phyloP scores from a whole-genome alignment of 192 early-diverging fungal genomes.

The Backusella tuberculispora region DNA sequence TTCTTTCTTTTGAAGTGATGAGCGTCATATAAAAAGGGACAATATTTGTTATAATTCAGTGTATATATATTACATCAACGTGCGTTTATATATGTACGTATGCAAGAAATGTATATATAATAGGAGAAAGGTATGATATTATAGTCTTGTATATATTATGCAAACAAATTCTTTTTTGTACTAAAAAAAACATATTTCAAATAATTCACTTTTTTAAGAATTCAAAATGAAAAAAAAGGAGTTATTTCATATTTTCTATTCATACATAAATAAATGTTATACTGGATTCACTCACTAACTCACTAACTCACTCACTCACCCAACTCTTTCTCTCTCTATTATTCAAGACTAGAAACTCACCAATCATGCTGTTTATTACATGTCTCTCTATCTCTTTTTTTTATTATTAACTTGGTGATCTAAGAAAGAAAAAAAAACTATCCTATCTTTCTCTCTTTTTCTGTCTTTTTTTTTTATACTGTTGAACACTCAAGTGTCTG shows the following conservation, averaged over 20 bases:
- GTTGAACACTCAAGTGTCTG: background rate
- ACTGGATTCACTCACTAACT: too few relatives aligned
- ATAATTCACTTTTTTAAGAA: slow-evolving; percentile 10
- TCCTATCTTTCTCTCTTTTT: too few relatives aligned
- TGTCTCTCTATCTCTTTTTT: too few relatives aligned
- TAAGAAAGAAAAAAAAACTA: too few relatives aligned
- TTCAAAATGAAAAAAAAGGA: background rate
- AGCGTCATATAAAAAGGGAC: background rate
- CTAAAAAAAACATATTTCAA: slow-evolving; percentile 17
- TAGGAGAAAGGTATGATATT: background rate
- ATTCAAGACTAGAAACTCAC: too few relatives aligned
- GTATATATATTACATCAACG: background rate
- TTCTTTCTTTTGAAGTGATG: background rate
- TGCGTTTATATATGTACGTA: background rate
- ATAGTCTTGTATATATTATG: background rate
- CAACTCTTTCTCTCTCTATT: too few relatives aligned
- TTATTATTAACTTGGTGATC: too few relatives aligned
- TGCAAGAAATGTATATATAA: background rate
- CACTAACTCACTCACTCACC: too few relatives aligned
- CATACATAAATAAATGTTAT: too few relatives aligned
- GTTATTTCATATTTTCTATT: background rate
- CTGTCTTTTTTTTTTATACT: too few relatives aligned
- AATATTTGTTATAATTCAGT: too few relatives aligned
- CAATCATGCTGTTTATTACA: too few relatives aligned
- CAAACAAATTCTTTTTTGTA: slow-evolving; percentile 3